phyloP scores from a whole-genome alignment of 768 basidiomycete genomes.

The Xanthoconium purpureum region DNA sequence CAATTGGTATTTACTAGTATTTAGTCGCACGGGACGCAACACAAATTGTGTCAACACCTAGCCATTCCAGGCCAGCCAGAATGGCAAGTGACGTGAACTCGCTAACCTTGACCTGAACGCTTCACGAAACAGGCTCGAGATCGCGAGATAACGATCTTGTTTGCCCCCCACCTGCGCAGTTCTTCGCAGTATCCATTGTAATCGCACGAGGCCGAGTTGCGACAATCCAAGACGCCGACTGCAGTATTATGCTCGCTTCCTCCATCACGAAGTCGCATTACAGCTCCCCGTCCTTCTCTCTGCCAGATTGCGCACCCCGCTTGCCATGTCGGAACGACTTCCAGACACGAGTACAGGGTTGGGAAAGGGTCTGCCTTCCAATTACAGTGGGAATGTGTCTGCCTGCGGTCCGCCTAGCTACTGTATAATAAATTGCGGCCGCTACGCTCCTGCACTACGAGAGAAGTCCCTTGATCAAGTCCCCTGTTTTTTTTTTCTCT shows the following conservation, averaged over 20 bases:
- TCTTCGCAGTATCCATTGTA: slow-evolving; percentile 4
- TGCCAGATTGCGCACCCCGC: slow-evolving; percentile 8
- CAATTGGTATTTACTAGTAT: neutral
- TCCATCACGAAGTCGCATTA: slow-evolving; percentile 22
- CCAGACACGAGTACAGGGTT: slow-evolving; percentile 22
- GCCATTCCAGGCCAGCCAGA: slow-evolving; percentile 8
- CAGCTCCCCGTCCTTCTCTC: slow-evolving; percentile 16
- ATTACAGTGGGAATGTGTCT: slow-evolving; percentile 24
- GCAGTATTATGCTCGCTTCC: neutral
- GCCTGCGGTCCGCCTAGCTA: slow-evolving; percentile 28
- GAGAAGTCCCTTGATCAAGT: slow-evolving; percentile 14
- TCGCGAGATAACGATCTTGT: slow-evolving; percentile 33
- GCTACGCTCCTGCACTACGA: slow-evolving; percentile 20
- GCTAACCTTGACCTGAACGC: slow-evolving; percentile 13
- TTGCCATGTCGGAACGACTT: slow-evolving; percentile 15
- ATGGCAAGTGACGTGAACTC: slow-evolving; percentile 26
- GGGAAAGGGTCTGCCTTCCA: slow-evolving; percentile 23
- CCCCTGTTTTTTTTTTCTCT: slow-evolving; percentile 10
- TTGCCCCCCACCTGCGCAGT: neutral
- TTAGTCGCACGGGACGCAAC: slow-evolving; percentile 2
- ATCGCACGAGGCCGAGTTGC: slow-evolving; percentile 13
- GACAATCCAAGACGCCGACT: slow-evolving; percentile 26
- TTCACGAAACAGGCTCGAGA: slow-evolving; percentile 14
- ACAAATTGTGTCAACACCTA: slow-evolving; percentile 6
- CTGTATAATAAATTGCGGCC: slow-evolving; percentile 27